Base-by-base conservation (phyloP, 768 basidiomycete species). In the Amanita exitialis region DNA sequence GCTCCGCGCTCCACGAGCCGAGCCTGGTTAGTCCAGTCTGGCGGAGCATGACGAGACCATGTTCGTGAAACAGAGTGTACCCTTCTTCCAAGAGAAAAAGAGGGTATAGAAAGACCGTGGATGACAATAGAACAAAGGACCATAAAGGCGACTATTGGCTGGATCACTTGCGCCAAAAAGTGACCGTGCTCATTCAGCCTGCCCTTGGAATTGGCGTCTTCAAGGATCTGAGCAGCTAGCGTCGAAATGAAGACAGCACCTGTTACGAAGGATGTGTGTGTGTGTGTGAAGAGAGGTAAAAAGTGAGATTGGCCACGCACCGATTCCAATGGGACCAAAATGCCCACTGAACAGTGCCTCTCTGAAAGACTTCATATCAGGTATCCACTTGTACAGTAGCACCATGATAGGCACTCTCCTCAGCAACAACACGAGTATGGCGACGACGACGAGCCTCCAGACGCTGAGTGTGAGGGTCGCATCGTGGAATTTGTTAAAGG, bases 321-420 rank as follows among this genome's bases (percentile, higher is more conserved):
- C 86, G 46, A 90, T 77, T 27, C 86, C 85, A 54, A 89, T 89
- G 18, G 90, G 88, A 10, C 92, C 95, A 63, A 97, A 99, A 69
- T 97, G 94, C 0, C 96, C 96, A 36, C 80, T 86, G 66, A 99
- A 99, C 3, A 94, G 56, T 0, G 96, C 95, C 66, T 99, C 96
- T 41, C 90, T 76, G 54, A 93, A 79, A 0, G 87, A 97, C 71
- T 95, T 96, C 58, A 98, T 79, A 61, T 99, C 95, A 0, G 96
- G 96, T 53, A 98, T 95, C 79, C 86, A 97, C 60, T 72, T 83
- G 69, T 95, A 96, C 36, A 94, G 64, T 0, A 79, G 80, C 21
- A 96, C 70, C 65, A 98, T 87, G 54, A 83, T 62, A 0, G 96
- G 96, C 13, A 98, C 70, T 13, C 96, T 76, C 27, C 91, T 79